phyloP scores from a whole-genome alignment of 306 rosid species.

The cucumber (Cucumis sativus) region DNA sequence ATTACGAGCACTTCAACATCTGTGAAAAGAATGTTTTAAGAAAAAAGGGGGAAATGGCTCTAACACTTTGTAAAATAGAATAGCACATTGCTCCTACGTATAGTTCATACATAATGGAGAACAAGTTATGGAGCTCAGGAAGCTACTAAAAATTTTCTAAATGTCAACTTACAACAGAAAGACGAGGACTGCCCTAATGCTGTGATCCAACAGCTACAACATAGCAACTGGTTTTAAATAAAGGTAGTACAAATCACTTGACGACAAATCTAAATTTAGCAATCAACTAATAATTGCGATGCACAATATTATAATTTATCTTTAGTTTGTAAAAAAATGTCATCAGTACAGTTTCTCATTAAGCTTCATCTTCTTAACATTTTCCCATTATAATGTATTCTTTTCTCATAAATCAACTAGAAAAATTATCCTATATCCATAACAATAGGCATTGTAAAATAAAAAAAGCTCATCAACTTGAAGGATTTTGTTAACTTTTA shows the following conservation, averaged over 20 bases:
- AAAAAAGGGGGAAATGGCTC: neutral
- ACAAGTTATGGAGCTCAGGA: neutral
- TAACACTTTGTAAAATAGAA: neutral
- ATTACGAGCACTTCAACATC: constrained; percentile 78
- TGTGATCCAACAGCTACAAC: neutral
- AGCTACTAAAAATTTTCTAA: neutral
- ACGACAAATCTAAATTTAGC: neutral
- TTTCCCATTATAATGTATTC: neutral
- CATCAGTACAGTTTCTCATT: neutral
- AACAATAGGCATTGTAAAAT: neutral
- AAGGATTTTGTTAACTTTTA: neutral
- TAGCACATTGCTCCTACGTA: neutral
- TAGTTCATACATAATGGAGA: neutral
- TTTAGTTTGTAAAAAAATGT: neutral
- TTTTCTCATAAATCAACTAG: neutral
- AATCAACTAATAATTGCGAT: neutral
- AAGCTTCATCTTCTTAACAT: neutral
- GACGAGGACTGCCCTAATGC: neutral
- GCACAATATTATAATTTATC: neutral
- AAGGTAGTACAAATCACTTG: neutral
- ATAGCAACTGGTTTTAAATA: neutral
- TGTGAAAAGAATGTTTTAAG: constrained; percentile 19
- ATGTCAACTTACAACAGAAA: neutral
- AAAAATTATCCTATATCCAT: neutral
- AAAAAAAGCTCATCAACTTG: neutral